A percentile compares a stretch with the other conserved stretches of the same genome.
phyloP scores from a whole-genome alignment of 306 rosid genomes.

The Pterocarpus santalinus region DNA sequence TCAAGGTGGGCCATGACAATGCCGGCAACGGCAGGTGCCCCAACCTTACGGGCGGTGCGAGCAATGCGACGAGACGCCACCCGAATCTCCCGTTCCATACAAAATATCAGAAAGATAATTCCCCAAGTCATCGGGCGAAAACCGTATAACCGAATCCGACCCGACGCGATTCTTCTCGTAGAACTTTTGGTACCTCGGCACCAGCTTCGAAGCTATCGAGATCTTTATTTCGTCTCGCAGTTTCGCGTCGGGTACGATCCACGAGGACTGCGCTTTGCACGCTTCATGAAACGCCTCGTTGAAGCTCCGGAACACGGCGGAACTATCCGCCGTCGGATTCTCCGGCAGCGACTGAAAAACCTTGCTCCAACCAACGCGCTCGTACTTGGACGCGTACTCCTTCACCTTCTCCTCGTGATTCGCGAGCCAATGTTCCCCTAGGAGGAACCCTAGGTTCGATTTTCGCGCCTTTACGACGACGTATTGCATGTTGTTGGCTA shows the following conservation, averaged over 20 bases:
- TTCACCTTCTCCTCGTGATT: slow-evolving; percentile 76
- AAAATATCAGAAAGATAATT: slow-evolving; percentile 65
- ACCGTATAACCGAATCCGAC: slow-evolving; percentile 42
- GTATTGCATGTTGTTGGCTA: slow-evolving; percentile 94
- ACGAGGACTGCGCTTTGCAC: slow-evolving; percentile 59
- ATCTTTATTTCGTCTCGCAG: slow-evolving; percentile 68
- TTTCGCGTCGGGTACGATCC: slow-evolving; percentile 73
- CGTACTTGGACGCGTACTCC: slow-evolving; percentile 74
- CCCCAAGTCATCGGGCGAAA: slow-evolving; percentile 65
- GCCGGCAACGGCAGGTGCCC: slow-evolving; percentile 13
- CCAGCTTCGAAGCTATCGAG: slow-evolving; percentile 58
- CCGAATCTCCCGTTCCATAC: slow-evolving; percentile 48
- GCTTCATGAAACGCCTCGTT: slow-evolving; percentile 59
- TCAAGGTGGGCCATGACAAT: background rate
- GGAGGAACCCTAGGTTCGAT: slow-evolving; percentile 63
- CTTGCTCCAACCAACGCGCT: slow-evolving; percentile 79
- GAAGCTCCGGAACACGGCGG: slow-evolving; percentile 51
- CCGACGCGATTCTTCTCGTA: slow-evolving; percentile 52
- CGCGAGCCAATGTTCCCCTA: slow-evolving; percentile 73
- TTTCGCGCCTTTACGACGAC: slow-evolving; percentile 67
- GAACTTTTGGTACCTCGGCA: slow-evolving; percentile 48
- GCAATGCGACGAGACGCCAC: slow-evolving; percentile 54
- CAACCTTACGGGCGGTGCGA: slow-evolving; percentile 46
- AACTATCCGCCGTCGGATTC: slow-evolving; percentile 60
- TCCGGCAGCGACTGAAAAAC: slow-evolving; percentile 65